phyloP scores from a whole-genome alignment of 306 rosid genomes.

The Dryas octopetala region DNA sequence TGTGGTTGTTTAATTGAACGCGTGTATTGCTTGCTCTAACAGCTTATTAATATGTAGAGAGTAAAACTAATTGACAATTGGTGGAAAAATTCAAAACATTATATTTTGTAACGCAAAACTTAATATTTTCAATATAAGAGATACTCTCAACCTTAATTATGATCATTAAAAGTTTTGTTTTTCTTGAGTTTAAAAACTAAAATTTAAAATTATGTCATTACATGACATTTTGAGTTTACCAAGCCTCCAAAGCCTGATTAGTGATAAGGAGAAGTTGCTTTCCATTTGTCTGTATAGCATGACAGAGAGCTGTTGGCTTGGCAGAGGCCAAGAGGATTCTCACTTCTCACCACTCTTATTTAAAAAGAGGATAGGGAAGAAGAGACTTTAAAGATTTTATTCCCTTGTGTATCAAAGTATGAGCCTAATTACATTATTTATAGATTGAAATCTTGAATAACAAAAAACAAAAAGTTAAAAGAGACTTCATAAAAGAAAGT shows the following conservation, averaged over 20 bases:
- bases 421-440: constrained; percentile 43
- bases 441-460: neutral
- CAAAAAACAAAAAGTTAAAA: neutral
- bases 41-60: too few species aligned
- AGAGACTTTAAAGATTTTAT: constrained; percentile 2
- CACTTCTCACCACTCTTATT: neutral
- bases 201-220: too few species aligned
- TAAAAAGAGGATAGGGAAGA: neutral
- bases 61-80: too few species aligned
- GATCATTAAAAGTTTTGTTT: neutral
- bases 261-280: constrained; percentile 4
- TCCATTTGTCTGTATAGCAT: constrained; percentile 1
- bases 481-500: constrained; percentile 20
- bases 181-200: neutral
- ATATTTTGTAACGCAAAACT: too few species aligned
- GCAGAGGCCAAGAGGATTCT: neutral
- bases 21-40: too few species aligned
- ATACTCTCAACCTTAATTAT: too few species aligned
- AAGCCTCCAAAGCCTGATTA: neutral
- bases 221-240: neutral
- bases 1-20: too few species aligned
- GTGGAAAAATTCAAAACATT: too few species aligned
- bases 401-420: constrained; percentile 44
- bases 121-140: too few species aligned
- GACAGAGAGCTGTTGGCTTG: neutral